Percentiles rank a stretch among this genome's conserved stretches.
These are phyloP conservation scores for Kurtzmaniella quercitrusa DNA, from an alignment of 1,139 yeast genomes.

Conservation along the genomic window DNA sequence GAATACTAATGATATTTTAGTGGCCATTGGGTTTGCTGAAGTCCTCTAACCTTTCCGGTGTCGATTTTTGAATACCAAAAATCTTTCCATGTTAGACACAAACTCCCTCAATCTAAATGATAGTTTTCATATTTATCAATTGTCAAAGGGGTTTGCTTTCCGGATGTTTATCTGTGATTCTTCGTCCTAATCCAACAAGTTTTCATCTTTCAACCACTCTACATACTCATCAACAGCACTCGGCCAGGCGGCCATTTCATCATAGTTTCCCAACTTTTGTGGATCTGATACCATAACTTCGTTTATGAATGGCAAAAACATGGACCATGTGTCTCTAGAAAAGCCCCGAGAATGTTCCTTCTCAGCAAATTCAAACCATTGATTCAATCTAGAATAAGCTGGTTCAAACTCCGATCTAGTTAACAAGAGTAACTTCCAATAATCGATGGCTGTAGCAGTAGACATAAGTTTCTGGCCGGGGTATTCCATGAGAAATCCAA, in stretches of 20 bases:
- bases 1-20: too few species aligned
- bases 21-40: too few species aligned
- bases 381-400: constrained; percentile 27
- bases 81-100: too few species aligned
- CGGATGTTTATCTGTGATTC: too few species aligned
- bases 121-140: too few species aligned
- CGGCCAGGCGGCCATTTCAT: constrained; percentile 90
- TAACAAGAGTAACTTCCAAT: constrained; percentile 69
- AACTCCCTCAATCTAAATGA: too few species aligned
- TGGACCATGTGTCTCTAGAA: constrained; percentile 78
- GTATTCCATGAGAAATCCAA: constrained; percentile 60
- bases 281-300: constrained; percentile 52
- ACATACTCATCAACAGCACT: constrained; percentile 80
- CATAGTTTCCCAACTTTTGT: constrained; percentile 47
- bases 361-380: constrained; percentile 51
- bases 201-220: constrained; percentile 47
- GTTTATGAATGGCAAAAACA: constrained; percentile 66
- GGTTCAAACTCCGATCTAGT: constrained; percentile 17
- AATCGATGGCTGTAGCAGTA: constrained; percentile 63
- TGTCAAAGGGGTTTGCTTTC: too few species aligned
- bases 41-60: too few species aligned
- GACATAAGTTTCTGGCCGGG: constrained; percentile 55
- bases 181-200: constrained; percentile 16
- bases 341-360: constrained; percentile 42
- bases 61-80: too few species aligned